Evolutionary conservation across 768 basidiomycete species (phyloP).

Genomic region (Mycena rebaudengoi): DNA sequence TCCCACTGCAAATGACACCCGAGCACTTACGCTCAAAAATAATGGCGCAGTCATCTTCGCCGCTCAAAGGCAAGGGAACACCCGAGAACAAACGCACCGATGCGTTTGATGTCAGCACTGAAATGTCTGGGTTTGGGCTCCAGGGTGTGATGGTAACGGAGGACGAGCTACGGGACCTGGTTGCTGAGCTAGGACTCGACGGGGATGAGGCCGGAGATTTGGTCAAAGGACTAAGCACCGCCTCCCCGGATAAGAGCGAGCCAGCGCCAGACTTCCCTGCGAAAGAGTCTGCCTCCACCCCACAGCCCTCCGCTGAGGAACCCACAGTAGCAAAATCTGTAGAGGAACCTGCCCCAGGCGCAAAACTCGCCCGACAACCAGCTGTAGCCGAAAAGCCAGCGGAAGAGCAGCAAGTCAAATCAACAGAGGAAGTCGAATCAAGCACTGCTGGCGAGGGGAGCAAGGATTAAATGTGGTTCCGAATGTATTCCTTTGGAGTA

Average conservation of each 20-base stretch:
- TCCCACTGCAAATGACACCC: slow-evolving; percentile 84
- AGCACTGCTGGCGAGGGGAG: background rate
- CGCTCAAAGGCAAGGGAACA: slow-evolving; percentile 49
- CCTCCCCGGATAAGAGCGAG: slow-evolving; percentile 26
- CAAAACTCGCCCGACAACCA: too few relatives aligned
- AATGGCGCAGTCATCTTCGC: slow-evolving; percentile 56
- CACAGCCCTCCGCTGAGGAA: background rate
- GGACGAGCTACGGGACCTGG: slow-evolving; percentile 74
- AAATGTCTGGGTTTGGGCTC: slow-evolving; percentile 74
- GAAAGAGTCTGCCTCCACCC: background rate
- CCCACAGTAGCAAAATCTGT: background rate
- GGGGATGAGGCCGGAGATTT: slow-evolving; percentile 82
- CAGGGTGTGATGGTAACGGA: slow-evolving; percentile 82
- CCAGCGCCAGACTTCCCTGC: background rate
- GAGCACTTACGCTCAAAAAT: slow-evolving; percentile 70
- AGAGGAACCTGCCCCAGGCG: too few relatives aligned
- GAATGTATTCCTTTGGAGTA: too few relatives aligned
- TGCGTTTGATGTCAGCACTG: slow-evolving; percentile 71
- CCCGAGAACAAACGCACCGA: slow-evolving; percentile 66
- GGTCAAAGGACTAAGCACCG: slow-evolving; percentile 64
- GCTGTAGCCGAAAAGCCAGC: too few relatives aligned
- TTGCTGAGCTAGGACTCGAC: slow-evolving; percentile 78
- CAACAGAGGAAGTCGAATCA: background rate
- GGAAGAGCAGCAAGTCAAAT: background rate
- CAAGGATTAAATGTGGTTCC: background rate